These are phyloP conservation scores for Polytrichum commune DNA, from an alignment of 225 moss, liverwort and hornwort species.

Conservation along the genomic window DNA sequence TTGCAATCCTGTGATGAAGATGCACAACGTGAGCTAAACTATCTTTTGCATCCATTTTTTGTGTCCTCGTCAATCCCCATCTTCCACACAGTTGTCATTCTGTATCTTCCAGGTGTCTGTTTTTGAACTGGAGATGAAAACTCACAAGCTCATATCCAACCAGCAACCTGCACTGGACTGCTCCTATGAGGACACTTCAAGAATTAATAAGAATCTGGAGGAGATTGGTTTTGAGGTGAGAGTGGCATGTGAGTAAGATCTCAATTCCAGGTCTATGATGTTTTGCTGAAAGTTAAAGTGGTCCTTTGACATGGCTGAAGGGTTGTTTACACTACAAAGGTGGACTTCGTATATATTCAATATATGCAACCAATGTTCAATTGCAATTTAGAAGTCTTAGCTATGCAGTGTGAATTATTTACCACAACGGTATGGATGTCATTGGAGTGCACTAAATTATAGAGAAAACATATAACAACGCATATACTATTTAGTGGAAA, in stretches of 20 bases:
- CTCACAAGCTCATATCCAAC: not conserved
- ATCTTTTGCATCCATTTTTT: too few relatives aligned
- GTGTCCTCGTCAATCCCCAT: too few relatives aligned
- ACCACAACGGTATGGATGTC: too few relatives aligned
- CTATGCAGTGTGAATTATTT: too few relatives aligned
- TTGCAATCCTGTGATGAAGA: too few relatives aligned
- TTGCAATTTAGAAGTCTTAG: too few relatives aligned
- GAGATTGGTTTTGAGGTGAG: conserved; percentile 7
- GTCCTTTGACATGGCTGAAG: not conserved
- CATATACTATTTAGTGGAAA: too few relatives aligned
- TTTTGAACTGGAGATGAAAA: not conserved
- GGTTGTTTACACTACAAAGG: not conserved
- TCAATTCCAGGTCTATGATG: conserved; percentile 5
- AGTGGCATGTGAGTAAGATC: conserved; percentile 32
- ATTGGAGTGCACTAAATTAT: too few relatives aligned
- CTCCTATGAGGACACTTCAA: not conserved
- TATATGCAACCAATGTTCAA: too few relatives aligned
- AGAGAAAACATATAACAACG: too few relatives aligned
- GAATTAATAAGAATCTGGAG: not conserved
- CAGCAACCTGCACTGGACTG: not conserved
- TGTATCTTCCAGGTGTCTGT: not conserved
- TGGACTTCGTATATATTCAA: not conserved
- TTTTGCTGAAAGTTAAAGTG: not conserved
- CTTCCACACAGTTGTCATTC: too few relatives aligned
- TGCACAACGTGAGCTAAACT: too few relatives aligned